Base-by-base conservation (phyloP, 1,284 basidiomycete genomes). In the Takashimella koratensis region DNA sequence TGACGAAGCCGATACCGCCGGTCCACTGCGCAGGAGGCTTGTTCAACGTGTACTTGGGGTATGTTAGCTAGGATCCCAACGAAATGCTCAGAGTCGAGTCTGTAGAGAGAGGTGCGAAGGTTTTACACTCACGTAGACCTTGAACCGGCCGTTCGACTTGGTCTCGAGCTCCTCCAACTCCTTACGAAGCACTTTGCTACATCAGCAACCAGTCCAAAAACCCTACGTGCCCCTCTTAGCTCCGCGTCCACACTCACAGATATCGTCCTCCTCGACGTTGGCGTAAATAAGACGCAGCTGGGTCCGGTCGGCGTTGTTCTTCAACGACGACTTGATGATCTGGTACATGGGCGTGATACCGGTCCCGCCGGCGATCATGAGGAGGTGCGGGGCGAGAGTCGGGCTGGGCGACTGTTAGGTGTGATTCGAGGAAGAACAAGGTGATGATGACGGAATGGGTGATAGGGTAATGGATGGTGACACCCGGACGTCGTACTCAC, bases 301-400 rank as follows among this genome's bases (percentile, higher is more conserved):
- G 27, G 95, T 98, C 63, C 77, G 80, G 81, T 98, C 95, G 45
- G 77, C 71, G 5, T 88, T 84, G 79, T 95, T 90, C 77, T 90
- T 88, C 70, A 95, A 82, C 10, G 85, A 84, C 23, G 92, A 88
- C 59, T 72, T 72, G 77, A 98, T 87, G 79, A 98, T 91, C 77
- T 98, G 96, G 65, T 94, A 85, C 92, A 96, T 95, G 64, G 95
- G 95, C 0, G 96, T 97, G 74, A 98, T 95, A 59, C 95, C 95
- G 3, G 95, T 83, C 30, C 82, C 82, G 47, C 95, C 95, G 20
- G 95, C 94, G 65, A 98, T 94, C 93, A 98, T 95, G 67, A 92
- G 89, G 56, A 98, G 79, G 65, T 87, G 84, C 59, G 80, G 80
- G 21, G 86, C 82, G 40, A 92, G 79, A 47, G 79, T 79, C n/a